Conservation (phyloP, 768 basidiomycete species). For the Amanita muscaria region DNA sequence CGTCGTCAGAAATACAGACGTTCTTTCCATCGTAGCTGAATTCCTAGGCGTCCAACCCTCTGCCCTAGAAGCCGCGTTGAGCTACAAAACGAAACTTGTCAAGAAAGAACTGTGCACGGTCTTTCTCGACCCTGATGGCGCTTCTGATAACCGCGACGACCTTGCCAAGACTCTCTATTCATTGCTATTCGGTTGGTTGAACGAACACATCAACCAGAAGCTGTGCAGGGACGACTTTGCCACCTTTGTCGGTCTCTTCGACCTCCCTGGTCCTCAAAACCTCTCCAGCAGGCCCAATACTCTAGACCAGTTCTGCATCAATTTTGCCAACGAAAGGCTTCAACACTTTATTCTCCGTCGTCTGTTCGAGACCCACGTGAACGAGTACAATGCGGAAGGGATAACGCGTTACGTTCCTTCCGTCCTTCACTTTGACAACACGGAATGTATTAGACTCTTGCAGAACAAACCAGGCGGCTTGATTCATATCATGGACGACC, state of each 20-base stretch:
- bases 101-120: conserved; percentile 97
- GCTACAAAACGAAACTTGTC: conserved; percentile 87
- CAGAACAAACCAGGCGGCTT: conserved; percentile 85
- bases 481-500: conserved; percentile 97
- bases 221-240: conserved; percentile 90
- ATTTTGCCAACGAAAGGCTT: conserved; percentile 90
- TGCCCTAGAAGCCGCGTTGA: conserved; percentile 70
- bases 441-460: conserved; percentile 80
- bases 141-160: conserved; percentile 88
- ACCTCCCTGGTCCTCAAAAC: conserved; percentile 91
- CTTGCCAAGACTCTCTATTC: conserved; percentile 91
- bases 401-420: conserved; percentile 61
- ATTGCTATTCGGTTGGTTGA: conserved; percentile 91
- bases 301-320: conserved; percentile 93
- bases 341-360: conserved; percentile 75
- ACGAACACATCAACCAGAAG: conserved; percentile 92
- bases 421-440: conserved; percentile 81
- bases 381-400: conserved; percentile 79
- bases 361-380: conserved; percentile 73
- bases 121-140: conserved; percentile 91
- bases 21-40: conserved; percentile 78
- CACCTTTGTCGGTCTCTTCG: conserved; percentile 89
- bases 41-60: conserved; percentile 77
- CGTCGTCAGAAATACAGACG: conserved; percentile 78
- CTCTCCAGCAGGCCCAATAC: conserved; percentile 83